Evolutionary conservation across 2,329 filamentous ascomycete genomes (phyloP), one percentile per base, ranked within the genome.

Genomic region (Fusarium paranaense): DNA sequence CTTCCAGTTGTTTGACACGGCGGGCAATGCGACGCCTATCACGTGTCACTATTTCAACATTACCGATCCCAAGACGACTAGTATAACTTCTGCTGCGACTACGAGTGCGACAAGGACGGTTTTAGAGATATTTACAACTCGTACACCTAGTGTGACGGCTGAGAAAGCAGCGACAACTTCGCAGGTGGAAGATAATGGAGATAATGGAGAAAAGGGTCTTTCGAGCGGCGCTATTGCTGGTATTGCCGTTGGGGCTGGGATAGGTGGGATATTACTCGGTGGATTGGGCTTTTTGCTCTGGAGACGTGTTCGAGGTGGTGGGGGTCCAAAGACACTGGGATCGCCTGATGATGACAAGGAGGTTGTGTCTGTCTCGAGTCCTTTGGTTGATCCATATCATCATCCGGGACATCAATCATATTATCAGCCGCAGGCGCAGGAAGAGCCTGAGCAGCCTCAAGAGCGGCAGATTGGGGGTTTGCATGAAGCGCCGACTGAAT

Each of bases 21-120:
- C 35, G 9, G 35, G 56, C 4, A 37, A 38, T 4, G 35, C 5
- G 9, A 58, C 22, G 56, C 33, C 56, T 14, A 58, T 58, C 1
- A 66, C 56, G 11, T 66, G 42, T 1, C 63, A 66, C 33, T 66
- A 66, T n/a, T 66, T 66, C 20, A 66, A 66, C 45, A 61, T 66
- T 3, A 60, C 56, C 25, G 40, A 61, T 22, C 56, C 63, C 16
- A 16, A 50, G 16, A 52, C 35, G 13, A 20, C 45, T n/a, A 32
- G 32, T 35, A 25, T 20, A 38, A 11, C 20, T 18, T 35, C 54
- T n/a, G 13, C 52, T 38, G 6, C 52, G 13, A 37, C 63, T 8
- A 18, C 63, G 14, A 61, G 32, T 5, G 18, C 56, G 6, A 54
- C 45, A 13, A 25, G 7, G 22, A 22, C 22, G 22, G 25, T 9